Base-by-base conservation (phyloP, 352 stramenopile genomes). In the Pythium sp. region DNA sequence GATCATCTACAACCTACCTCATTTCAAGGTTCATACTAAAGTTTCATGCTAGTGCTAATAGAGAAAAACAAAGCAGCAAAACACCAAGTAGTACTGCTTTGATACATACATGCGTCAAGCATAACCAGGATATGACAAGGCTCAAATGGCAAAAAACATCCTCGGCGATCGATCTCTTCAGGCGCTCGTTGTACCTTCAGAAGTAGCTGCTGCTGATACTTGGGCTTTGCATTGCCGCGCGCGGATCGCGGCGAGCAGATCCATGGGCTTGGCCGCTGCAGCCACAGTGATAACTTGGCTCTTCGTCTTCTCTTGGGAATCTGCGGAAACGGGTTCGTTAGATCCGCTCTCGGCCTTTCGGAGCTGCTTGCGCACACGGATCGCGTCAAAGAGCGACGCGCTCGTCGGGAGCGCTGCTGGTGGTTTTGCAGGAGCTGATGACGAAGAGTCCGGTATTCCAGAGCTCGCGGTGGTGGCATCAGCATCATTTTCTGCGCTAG, bases 201-300 rank as follows among this genome's bases (percentile, higher is more conserved):
- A 57, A 22, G 60, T 1, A 15, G 46, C 8, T 15, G 60, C 53
- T 30, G 70, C 30, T 38, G 24, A 7, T 49, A 18, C 36, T 5
- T 46, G 38, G 38, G 38, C 3, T 51, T 62, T 64, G 46, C 57
- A 28, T 60, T 82, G 80, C 6, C 78, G 79, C 24, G 78, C 77
- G 67, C 82, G 79, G 69, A 93, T 93, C 30, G 81, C 80, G n/a
- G 83, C 80, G 54, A 93, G 77, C 14, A 93, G 68, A 43, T 89
- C 76, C 26, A 80, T 54, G 20, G 81, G 15, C n/a, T 66, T 58
- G 15, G 32, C 9, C 9, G 43, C 46, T 22, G 22, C 43, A 55
- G 43, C 46, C 32, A 34, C 43, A 55, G 43, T 24, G 28, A 73
- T 28, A 51, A 24, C 22, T 18, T 60, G 14, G 1, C 9, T 34